Conservation (phyloP, 768 basidiomycete genomes). For the Russula vinacea region DNA sequence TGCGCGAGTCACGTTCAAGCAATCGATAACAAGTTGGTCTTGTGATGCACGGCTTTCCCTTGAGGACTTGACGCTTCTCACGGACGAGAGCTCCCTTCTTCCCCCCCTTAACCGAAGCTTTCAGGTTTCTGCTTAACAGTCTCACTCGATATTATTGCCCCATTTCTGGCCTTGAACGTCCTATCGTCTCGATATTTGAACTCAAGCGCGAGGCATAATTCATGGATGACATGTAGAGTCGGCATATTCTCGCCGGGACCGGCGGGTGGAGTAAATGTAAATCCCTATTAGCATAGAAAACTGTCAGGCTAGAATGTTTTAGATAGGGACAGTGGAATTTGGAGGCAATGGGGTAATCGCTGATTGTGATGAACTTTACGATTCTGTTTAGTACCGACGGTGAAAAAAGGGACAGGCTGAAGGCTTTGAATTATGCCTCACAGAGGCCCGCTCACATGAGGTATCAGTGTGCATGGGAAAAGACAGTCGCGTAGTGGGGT, state of each 20-base stretch:
- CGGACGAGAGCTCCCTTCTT: neutral
- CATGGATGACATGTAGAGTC: neutral
- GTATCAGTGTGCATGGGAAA: neutral
- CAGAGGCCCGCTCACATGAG: neutral
- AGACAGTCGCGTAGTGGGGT: neutral
- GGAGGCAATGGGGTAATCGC: too few relatives aligned
- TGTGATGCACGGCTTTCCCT: neutral
- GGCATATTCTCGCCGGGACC: neutral
- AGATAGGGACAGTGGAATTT: neutral
- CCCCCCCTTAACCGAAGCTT: too few relatives aligned
- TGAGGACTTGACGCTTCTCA: neutral
- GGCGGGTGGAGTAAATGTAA: too few relatives aligned
- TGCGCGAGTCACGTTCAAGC: neutral
- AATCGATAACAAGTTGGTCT: constrained; percentile 1
- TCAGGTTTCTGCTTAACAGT: neutral
- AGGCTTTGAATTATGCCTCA: neutral
- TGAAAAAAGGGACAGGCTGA: neutral
- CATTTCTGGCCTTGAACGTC: neutral
- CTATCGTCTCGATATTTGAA: neutral
- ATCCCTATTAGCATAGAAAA: neutral
- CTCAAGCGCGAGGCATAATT: neutral
- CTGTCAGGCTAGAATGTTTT: neutral
- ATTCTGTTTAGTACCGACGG: neutral
- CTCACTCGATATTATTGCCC: neutral
- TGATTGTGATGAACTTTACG: neutral